Evolutionary conservation across 345 rosid genomes (phyloP), one percentile per base, ranked within the genome.

Genomic region (Laguncularia racemosa): DNA sequence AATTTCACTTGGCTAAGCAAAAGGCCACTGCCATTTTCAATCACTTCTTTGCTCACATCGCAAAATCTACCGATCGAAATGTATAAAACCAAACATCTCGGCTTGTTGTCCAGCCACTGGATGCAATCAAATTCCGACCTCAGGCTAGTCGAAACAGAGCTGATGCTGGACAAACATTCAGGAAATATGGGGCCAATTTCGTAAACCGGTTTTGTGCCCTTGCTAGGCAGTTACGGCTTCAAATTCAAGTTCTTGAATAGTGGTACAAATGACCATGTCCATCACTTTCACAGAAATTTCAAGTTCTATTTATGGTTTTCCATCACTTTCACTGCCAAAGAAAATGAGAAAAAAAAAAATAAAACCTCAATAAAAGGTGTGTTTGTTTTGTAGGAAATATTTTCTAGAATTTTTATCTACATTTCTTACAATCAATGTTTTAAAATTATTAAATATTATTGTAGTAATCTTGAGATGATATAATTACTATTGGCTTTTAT

Each of bases 101-200:
- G 66, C 44, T 52, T 63, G 1, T 53, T 20, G 53, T 72, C 66
- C 0, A 84, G 82, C 90, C 86, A 81, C n/a, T 73, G 74, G 46
- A 62, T 70, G 65, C 84, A 84, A 16, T 81, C 66, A 33, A 33
- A 7, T 9, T 33, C 40, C 40, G 9, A 33, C 40, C 40, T 4
- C 11, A 91, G 73, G 76, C 82, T 83, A 0, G 88, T 91, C 28
- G 84, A 62, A 18, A 91, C 76, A 1, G 44, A 46, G 38, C 83
- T 67, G 21, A 26, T 20, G 63, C 69, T 58, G 61, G 72, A 44
- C 72, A 71, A 70, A 44, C 70, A 73, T 7, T 51, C 44, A 0
- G 93, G 86, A 67, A 85, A 84, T 44, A 83, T 67, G 46, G 97
- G 95, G 20, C 97, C 96, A 28, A 91, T 77, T 12, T 93, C 80